A percentile compares a stretch with the other conserved stretches of the same genome.
Evolutionary conservation across 176 grass and related monocot species (phyloP).

Genomic region (Cenchrus americanus): DNA sequence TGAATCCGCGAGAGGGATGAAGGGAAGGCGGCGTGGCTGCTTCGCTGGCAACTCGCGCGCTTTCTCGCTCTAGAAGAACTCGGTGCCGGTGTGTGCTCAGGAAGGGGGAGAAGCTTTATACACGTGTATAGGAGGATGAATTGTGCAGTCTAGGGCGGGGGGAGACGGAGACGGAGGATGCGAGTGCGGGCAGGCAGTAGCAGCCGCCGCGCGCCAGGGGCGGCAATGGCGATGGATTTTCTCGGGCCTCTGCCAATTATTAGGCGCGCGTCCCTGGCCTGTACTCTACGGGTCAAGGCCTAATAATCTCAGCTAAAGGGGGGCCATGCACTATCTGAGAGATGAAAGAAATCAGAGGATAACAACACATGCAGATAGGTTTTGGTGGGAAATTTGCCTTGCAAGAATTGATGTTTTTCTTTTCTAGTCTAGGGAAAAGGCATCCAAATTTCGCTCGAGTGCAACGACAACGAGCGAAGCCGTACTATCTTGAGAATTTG

Average conservation of each 20-base stretch:
- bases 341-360: background rate
- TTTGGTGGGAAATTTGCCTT: background rate
- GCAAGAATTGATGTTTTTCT: background rate
- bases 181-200: conserved; percentile 8
- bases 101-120: conserved; percentile 36
- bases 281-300: conserved; percentile 35
- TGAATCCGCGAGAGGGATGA: background rate
- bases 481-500: background rate
- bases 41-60: background rate
- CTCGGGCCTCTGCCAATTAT: conserved; percentile 4
- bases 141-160: background rate
- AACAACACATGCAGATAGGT: background rate
- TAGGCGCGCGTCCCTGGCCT: background rate
- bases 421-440: background rate
- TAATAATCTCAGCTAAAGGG: conserved; percentile 2
- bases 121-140: background rate
- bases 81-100: background rate
- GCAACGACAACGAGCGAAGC: background rate
- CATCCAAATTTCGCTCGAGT: background rate
- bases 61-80: conserved; percentile 9
- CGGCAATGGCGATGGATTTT: conserved; percentile 40
- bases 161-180: no score
- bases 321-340: background rate
- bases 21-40: background rate
- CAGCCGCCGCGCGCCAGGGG: background rate